phyloP scores from a whole-genome alignment of 345 rosid genomes.

The Gynandropsis gynandra region DNA sequence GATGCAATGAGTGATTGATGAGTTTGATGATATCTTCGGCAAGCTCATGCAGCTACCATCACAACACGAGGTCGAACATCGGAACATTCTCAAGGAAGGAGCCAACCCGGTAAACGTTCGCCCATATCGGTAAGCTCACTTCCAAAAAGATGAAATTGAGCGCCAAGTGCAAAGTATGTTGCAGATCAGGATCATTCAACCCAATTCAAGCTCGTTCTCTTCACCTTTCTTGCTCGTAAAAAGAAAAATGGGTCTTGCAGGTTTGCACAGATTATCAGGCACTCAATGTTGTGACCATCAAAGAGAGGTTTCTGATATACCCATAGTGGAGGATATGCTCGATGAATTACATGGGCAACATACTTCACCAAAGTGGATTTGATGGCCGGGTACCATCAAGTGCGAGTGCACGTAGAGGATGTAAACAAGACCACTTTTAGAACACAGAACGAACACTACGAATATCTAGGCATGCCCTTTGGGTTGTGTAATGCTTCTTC shows the following conservation, averaged over 20 bases:
- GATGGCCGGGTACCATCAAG: not conserved
- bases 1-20: too few relatives aligned
- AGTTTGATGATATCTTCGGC: too few relatives aligned
- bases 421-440: not conserved
- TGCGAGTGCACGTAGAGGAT: not conserved
- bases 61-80: not conserved
- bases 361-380: not conserved
- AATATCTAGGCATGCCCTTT: too few relatives aligned
- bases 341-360: not conserved
- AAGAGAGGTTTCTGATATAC: not conserved
- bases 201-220: not conserved
- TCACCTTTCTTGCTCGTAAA: not conserved
- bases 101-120: not conserved
- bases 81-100: not conserved
- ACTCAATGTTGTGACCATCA: not conserved
- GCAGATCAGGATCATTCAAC: not conserved
- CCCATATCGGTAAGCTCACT: not conserved
- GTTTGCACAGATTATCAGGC: not conserved
- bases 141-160: not conserved
- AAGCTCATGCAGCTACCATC: too few relatives aligned
- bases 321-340: too few relatives aligned
- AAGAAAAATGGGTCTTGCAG: not conserved
- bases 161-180: not conserved
- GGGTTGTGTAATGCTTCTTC: too few relatives aligned
- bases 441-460: too few relatives aligned